phyloP scores from a whole-genome alignment of 2,329 filamentous ascomycete genomes.

The Ophiobolus disseminans region DNA sequence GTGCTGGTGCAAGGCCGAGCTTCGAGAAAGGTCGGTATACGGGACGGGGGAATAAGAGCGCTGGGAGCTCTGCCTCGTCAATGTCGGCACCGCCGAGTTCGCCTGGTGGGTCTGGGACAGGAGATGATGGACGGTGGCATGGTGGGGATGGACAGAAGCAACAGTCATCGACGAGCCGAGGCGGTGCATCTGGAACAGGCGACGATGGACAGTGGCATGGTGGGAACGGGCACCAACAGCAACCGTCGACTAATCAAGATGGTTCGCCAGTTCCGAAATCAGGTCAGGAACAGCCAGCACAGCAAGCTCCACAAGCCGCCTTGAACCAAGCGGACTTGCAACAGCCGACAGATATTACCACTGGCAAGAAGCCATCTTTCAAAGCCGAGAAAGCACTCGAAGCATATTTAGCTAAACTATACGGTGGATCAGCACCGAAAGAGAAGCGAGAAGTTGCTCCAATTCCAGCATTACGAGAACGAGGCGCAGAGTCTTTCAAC shows the following conservation, averaged over 20 bases:
- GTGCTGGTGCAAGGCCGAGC: conserved; percentile 19
- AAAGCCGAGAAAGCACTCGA: conserved; percentile 24
- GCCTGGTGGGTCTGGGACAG: conserved; percentile 1
- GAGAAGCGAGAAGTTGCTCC: not conserved
- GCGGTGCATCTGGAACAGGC: not conserved
- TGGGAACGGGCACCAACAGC: conserved; percentile 4
- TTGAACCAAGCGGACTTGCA: not conserved
- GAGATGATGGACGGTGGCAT: conserved; percentile 20
- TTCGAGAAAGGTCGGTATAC: conserved; percentile 24
- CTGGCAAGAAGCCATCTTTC: conserved; percentile 7
- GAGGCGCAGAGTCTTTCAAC: not conserved
- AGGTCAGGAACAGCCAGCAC: not conserved
- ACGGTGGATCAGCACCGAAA: not conserved
- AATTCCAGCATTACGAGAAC: not conserved
- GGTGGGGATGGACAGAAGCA: too few relatives aligned
- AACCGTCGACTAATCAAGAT: not conserved
- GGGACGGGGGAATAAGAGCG: conserved; percentile 23
- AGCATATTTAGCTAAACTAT: conserved; percentile 20
- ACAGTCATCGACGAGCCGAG: not conserved
- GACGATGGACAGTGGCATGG: conserved; percentile 24
- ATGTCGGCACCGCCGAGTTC: conserved; percentile 8
- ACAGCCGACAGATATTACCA: conserved; percentile 2
- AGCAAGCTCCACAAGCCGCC: not conserved
- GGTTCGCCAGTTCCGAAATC: too few relatives aligned
- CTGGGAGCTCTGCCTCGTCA: conserved; percentile 14